Evolutionary conservation across 2,329 filamentous ascomycete genomes (phyloP).

Genomic region (Diplodia corticola): DNA sequence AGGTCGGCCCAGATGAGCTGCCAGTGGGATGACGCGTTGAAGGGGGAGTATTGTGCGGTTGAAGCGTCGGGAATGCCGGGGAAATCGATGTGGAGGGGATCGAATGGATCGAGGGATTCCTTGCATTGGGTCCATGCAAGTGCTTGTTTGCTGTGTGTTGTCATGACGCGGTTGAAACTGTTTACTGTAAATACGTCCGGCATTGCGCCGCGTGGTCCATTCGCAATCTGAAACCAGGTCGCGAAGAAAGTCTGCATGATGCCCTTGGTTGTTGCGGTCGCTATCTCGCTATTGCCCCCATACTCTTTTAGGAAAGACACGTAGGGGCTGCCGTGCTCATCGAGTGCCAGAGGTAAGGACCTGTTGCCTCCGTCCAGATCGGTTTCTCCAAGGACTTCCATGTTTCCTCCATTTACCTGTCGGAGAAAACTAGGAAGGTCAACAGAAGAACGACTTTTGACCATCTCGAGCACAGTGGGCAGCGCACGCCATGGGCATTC

Average conservation of each 20-base stretch:
- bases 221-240: background rate
- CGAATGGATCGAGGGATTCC: background rate
- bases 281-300: background rate
- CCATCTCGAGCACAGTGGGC: background rate
- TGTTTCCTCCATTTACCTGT: background rate
- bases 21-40: background rate
- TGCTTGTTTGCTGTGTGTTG: background rate
- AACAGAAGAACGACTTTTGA: background rate
- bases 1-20: background rate
- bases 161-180: background rate
- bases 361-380: background rate
- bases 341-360: background rate
- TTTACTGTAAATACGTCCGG: background rate
- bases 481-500: background rate
- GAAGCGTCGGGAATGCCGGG: background rate
- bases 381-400: background rate
- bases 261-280: background rate
- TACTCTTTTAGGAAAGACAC: background rate
- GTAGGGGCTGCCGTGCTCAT: background rate
- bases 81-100: background rate
- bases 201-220: background rate
- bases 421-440: background rate
- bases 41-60: rapidly evolving
- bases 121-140: background rate
- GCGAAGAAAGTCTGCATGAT: background rate